Evolutionary conservation across 1,139 yeast species (phyloP), one percentile per base, ranked within the genome.

Genomic region (Yarrowia galli): DNA sequence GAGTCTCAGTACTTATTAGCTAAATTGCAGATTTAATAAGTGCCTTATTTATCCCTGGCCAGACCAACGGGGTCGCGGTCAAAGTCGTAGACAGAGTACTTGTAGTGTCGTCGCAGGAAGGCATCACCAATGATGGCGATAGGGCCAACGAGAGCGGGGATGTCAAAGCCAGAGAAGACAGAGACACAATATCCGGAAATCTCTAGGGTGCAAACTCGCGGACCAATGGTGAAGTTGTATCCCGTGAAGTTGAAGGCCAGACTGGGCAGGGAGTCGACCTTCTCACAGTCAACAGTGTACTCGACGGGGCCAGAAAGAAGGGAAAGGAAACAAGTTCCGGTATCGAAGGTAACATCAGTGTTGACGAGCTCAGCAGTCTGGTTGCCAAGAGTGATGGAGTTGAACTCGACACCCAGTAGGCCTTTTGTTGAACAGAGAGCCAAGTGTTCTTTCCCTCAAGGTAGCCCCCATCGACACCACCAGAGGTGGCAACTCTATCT

Each of bases 371-470:
- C 87, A 65, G 98, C 97, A 75, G 85, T 89, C 81, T 95, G 97
- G 72, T 89, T 89, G 74, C 99, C 99, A 71, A 95, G 84, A 48
- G 93, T 91, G 77, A 95, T 83, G 74, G 97, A 93, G 74, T 92
- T 92, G 73, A 95, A 89, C 72, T 89, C 85, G 70, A 95, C 83
- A 95, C 99, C 99, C 99, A 95, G 85, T 95, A 95, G 46, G 98
- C 99, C 87, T 93, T 91, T 85, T 99, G 91, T 83, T 99, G 92
- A 70, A 95, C 96, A 69, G 99, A 99, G 80, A 95, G 85, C 91
- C 96, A 92, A 67, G 95, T 89, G 74, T 95, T 84, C 74, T 93
- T 87, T 71, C 99, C 99, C 65, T 82, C 80, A 80, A 82, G 92
- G 76, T 87, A 85, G 71, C 87, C 78, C 73, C 87, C 84, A 78